Conservation (phyloP, 1,284 basidiomycete species). For the Moesziomyces sp. region DNA sequence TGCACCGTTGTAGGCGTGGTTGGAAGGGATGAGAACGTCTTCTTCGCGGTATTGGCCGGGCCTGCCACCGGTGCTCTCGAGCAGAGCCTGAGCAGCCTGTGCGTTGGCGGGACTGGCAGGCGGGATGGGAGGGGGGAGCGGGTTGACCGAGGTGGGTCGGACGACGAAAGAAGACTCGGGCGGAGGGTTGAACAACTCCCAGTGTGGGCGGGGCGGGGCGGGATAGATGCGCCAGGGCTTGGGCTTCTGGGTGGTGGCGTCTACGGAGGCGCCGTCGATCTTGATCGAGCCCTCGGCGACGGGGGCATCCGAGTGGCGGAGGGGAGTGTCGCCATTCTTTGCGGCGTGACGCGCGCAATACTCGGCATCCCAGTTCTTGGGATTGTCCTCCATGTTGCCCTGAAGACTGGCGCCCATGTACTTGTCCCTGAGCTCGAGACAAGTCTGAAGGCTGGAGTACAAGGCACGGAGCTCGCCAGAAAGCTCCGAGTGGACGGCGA, state of each 20-base stretch:
- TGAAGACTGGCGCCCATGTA: slow-evolving; percentile 65
- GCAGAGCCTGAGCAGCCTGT: slow-evolving; percentile 60
- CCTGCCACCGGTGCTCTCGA: slow-evolving; percentile 64
- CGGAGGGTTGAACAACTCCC: slow-evolving; percentile 66
- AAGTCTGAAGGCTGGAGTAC: slow-evolving; percentile 60
- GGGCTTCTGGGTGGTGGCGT: slow-evolving; percentile 36
- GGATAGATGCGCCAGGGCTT: slow-evolving; percentile 67
- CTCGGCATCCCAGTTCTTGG: slow-evolving; percentile 68
- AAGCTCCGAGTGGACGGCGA: slow-evolving; percentile 48
- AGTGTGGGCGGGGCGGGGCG: slow-evolving; percentile 65
- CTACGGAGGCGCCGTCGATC: slow-evolving; percentile 60
- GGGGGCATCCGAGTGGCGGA: slow-evolving; percentile 6
- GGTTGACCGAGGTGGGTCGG: slow-evolving; percentile 51
- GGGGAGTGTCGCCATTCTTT: slow-evolving; percentile 6
- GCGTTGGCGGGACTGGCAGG: slow-evolving; percentile 66
- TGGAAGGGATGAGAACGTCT: slow-evolving; percentile 51
- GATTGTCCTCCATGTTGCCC: slow-evolving; percentile 63
- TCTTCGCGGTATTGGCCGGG: slow-evolving; percentile 60
- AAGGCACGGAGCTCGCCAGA: slow-evolving; percentile 59
- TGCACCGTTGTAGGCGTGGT: slow-evolving; percentile 38
- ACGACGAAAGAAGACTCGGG: slow-evolving; percentile 64
- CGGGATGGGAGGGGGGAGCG: slow-evolving; percentile 61
- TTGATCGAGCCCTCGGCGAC: slow-evolving; percentile 46
- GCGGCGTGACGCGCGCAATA: slow-evolving; percentile 51
- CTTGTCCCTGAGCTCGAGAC: slow-evolving; percentile 64